Conservation (phyloP, 495 filamentous ascomycete genomes). For the Trichoderma virens region DNA sequence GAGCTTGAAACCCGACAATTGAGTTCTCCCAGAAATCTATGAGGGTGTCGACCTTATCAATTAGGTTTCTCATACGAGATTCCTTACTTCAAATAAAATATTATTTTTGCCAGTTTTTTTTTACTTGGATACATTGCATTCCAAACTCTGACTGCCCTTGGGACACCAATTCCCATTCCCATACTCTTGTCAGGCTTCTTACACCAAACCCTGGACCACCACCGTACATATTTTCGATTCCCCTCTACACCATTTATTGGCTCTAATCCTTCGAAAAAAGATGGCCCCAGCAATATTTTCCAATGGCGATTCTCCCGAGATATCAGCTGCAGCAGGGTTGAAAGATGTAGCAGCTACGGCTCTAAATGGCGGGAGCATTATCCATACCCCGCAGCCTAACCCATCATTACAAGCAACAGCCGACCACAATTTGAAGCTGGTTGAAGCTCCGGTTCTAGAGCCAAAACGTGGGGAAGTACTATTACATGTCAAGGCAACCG, state of each 20-base stretch:
- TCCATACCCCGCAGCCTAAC: conserved; percentile 29
- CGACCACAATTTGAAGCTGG: conserved; percentile 43
- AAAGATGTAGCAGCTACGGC: neutral
- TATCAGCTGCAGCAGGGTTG: neutral
- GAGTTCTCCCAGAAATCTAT: neutral
- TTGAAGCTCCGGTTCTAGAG: conserved; percentile 43
- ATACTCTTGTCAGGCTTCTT: too few relatives aligned
- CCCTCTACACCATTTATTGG: neutral
- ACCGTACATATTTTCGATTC: neutral
- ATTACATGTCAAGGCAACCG: conserved; percentile 45
- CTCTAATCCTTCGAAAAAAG: neutral
- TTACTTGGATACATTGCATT: too few relatives aligned
- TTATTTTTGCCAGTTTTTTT: too few relatives aligned
- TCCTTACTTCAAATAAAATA: too few relatives aligned
- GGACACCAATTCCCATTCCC: too few relatives aligned
- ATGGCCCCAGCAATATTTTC: neutral
- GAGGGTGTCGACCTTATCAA: too few relatives aligned
- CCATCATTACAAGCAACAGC: conserved; percentile 49
- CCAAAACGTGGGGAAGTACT: conserved; percentile 40
- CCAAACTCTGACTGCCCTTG: too few relatives aligned
- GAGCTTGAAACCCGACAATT: neutral
- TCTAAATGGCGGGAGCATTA: neutral
- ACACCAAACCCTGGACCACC: neutral
- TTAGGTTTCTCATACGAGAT: too few relatives aligned
- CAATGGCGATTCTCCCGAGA: neutral